Evolutionary conservation across 495 filamentous ascomycete species (phyloP).

Genomic region (Astrothelium macrocarpum): DNA sequence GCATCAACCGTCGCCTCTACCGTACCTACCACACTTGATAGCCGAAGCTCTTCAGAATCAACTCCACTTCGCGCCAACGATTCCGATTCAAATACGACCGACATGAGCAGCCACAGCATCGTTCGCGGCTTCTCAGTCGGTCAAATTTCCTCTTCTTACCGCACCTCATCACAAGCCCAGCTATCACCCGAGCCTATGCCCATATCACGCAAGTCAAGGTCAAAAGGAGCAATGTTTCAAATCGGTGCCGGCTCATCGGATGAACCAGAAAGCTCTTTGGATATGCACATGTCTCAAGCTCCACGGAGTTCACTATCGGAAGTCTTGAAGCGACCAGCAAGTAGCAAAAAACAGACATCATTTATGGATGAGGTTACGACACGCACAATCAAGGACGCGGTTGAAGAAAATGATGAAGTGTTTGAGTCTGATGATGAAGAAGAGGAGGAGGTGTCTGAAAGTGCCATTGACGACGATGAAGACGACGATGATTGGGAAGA

Average conservation of each 20-base stretch:
- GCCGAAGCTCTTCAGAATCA: neutral
- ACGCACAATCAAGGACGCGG: constrained; percentile 42
- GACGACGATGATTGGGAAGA: constrained; percentile 93
- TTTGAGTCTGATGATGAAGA: constrained; percentile 51
- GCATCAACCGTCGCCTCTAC: constrained; percentile 31
- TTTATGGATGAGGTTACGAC: constrained; percentile 70
- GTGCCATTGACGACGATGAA: constrained; percentile 53
- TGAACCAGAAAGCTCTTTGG: constrained; percentile 71
- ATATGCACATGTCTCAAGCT: constrained; percentile 49
- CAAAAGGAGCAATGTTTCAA: constrained; percentile 61
- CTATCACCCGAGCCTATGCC: constrained; percentile 32
- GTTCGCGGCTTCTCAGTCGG: constrained; percentile 83
- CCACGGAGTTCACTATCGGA: constrained; percentile 47
- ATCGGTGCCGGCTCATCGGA: constrained; percentile 66
- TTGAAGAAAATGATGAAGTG: constrained; percentile 59
- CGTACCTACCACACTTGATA: neutral
- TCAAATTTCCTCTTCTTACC: constrained; percentile 61
- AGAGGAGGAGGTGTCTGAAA: constrained; percentile 41
- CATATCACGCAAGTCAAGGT: constrained; percentile 36
- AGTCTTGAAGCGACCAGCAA: constrained; percentile 37
- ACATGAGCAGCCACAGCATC: constrained; percentile 62
- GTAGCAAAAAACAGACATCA: constrained; percentile 67
- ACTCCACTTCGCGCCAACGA: neutral
- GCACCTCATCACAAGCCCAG: constrained; percentile 41
- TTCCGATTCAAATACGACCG: constrained; percentile 33